Evolutionary conservation across 805 yeast genomes (phyloP).

Genomic region (Metschnikowia kofuensis): DNA sequence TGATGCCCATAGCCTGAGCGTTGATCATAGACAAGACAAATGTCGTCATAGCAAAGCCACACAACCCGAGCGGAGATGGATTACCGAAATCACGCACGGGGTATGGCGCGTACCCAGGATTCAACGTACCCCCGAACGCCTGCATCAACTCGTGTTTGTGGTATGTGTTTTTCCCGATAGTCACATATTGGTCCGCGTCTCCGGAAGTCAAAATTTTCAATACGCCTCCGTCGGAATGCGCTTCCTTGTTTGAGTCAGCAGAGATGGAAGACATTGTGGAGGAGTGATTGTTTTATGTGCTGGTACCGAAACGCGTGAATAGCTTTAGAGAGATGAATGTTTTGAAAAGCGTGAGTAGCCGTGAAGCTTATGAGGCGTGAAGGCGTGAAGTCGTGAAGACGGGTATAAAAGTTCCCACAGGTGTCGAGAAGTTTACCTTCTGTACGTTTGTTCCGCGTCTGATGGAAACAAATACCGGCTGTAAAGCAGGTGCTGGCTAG

Average conservation of each 20-base stretch:
- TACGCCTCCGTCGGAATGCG: slow-evolving; percentile 9
- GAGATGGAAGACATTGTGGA: slow-evolving; percentile 13
- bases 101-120: slow-evolving; percentile 30
- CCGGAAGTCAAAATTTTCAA: slow-evolving; percentile 31
- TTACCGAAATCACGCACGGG: slow-evolving; percentile 53
- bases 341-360: no score
- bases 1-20: slow-evolving; percentile 21
- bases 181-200: slow-evolving; percentile 14
- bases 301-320: neutral
- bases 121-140: slow-evolving; percentile 39
- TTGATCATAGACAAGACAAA: slow-evolving; percentile 20
- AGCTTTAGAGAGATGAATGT: no score
- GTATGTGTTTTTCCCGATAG: slow-evolving; percentile 30
- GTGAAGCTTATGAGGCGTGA: no score
- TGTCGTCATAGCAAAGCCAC: slow-evolving; percentile 20
- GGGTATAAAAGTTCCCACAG: no score
- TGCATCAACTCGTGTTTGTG: slow-evolving; percentile 32
- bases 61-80: slow-evolving; percentile 21
- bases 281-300: neutral
- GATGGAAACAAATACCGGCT: no score
- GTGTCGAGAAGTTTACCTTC: no score
- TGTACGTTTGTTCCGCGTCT: no score
- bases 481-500: neutral
- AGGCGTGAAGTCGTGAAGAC: no score
- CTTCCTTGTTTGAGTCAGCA: slow-evolving; percentile 12